Base-by-base conservation (phyloP, 2,329 filamentous ascomycete species). In the Aspergillus chevalieri region DNA sequence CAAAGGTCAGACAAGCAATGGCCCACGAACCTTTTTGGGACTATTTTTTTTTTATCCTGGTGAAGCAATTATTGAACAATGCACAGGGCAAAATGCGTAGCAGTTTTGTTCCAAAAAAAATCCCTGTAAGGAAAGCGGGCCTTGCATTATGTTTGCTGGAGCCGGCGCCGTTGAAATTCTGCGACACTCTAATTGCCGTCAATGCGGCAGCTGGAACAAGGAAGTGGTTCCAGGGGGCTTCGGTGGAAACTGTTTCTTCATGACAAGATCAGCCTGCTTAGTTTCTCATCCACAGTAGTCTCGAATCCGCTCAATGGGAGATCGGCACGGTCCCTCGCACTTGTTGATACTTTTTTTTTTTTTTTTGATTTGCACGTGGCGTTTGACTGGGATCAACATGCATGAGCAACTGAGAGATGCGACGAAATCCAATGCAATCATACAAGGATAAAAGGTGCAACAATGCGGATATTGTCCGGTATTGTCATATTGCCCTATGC, bases 311-410 rank as follows among this genome's bases (percentile, higher is more conserved):
- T 61, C 58, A 55, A 57, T 64, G 63, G 62, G 61, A 65, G 65
- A 67, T 67, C 65, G 64, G 63, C 65, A 51, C 57, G 59, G 61
- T 68, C 61, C 60, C 65, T 66, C 61, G 57, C 62, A 66, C 61
- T 64, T 64, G 65, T 66, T 65, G 61, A 63, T 62, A 60, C 60
- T 4, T 30, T 30, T 30, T 68, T 66, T 57, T 60, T 54, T 56
- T 4, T 30, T 30, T 30, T 68, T 66, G 57, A 60, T 54, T 56
- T 57, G 60, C 65, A 67, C 64, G 65, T 68, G 65, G 65, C 63
- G 63, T 63, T 12, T 67, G 67, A 58, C 64, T 59, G 56, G 62
- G 63, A 66, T 66, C 62, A 59, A 62, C 62, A 66, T 67, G 64
- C 65, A 67, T 58, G 47, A 54, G 54, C 49, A 47, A 54, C 43